These are phyloP conservation scores for Cutaneotrichosporon sp. DNA, from an alignment of 1,284 basidiomycete genomes.

Conservation along the genomic window DNA sequence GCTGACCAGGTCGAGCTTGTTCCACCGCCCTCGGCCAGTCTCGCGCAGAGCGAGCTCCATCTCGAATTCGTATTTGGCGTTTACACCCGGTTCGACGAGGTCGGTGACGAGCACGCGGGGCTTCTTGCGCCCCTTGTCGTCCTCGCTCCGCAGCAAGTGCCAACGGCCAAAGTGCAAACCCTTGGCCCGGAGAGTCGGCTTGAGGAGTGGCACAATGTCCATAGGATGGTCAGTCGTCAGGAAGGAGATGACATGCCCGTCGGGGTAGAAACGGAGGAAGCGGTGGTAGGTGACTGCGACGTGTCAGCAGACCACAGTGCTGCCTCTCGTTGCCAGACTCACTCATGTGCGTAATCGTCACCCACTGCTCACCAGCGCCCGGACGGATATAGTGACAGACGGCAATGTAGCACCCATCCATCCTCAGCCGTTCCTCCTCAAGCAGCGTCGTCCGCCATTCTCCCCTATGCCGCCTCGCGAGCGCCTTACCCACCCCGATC, in stretches of 20 bases:
- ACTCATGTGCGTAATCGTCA: conserved; percentile 55
- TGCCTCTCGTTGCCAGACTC: conserved; percentile 7
- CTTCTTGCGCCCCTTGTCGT: conserved; percentile 1
- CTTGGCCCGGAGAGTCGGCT: conserved; percentile 72
- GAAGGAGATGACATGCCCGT: conserved; percentile 78
- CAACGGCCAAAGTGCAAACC: conserved; percentile 51
- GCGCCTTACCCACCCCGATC: conserved; percentile 21
- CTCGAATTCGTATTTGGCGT: conserved; percentile 68
- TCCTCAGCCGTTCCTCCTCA: conserved; percentile 72
- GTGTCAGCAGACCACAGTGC: conserved; percentile 7
- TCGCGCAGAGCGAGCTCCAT: conserved; percentile 78
- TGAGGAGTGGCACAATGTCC: conserved; percentile 70
- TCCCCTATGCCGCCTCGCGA: conserved; percentile 55
- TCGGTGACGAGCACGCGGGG: conserved; percentile 32
- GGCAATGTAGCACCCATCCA: conserved; percentile 84
- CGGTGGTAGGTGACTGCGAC: conserved; percentile 50
- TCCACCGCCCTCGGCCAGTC: conserved; percentile 75
- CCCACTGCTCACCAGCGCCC: conserved; percentile 74
- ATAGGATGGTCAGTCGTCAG: conserved; percentile 76
- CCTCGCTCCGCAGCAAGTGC: conserved; percentile 30
- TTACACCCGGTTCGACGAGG: conserved; percentile 41
- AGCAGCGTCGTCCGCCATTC: conserved; percentile 72
- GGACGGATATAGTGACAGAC: conserved; percentile 72
- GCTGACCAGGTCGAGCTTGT: conserved; percentile 69
- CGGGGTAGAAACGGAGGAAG: conserved; percentile 76